These are phyloP conservation scores for Elymus sibiricus DNA, from an alignment of 176 grass and related monocot species.

Conservation along the genomic window DNA sequence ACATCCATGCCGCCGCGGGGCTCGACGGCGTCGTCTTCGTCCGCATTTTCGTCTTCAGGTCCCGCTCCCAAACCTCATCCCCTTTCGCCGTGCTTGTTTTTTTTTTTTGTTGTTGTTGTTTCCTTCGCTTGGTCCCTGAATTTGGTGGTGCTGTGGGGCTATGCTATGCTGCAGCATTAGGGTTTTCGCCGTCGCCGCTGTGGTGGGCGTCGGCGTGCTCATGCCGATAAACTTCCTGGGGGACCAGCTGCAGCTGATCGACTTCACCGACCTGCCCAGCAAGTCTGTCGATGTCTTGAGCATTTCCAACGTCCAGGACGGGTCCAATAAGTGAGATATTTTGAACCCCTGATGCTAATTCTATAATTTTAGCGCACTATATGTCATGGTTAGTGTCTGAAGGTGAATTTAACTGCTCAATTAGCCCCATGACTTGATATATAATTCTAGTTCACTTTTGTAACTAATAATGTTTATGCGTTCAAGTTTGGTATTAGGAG, in stretches of 20 bases:
- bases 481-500: neutral
- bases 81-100: neutral
- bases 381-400: neutral
- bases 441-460: neutral
- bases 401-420: neutral
- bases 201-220: constrained; percentile 71
- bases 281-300: constrained; percentile 87
- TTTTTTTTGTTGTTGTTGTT: too few relatives aligned
- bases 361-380: neutral
- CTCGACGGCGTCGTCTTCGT: constrained; percentile 89
- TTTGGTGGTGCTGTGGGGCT: neutral
- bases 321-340: constrained; percentile 67
- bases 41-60: constrained; percentile 93
- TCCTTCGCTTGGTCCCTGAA: neutral
- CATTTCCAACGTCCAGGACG: constrained; percentile 85
- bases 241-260: constrained; percentile 65
- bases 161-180: constrained; percentile 55
- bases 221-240: constrained; percentile 81
- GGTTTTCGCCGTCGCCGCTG: constrained; percentile 60
- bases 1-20: constrained; percentile 61
- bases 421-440: neutral
- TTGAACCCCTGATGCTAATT: neutral
- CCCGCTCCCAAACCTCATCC: neutral
- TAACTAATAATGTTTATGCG: neutral
- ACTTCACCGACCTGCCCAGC: constrained; percentile 79